Conservation (phyloP, 805 yeast genomes). For the Teunomyces stri region DNA sequence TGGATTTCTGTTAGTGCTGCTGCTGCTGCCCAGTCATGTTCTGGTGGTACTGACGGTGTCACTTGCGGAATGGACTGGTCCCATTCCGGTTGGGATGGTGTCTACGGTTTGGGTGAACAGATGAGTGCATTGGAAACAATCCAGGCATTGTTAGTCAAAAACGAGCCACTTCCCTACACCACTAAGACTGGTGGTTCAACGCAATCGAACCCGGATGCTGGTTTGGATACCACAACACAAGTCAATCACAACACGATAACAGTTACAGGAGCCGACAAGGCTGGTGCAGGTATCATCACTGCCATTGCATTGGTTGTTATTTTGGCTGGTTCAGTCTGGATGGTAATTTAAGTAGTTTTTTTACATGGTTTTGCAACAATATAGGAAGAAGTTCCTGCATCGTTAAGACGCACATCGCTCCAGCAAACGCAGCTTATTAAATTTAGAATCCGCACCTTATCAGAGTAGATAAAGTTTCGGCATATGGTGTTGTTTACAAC, state of each 20-base stretch:
- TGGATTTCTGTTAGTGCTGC: conserved; percentile 50
- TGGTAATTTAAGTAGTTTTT: conserved; percentile 46
- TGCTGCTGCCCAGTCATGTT: conserved; percentile 69
- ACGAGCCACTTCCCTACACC: conserved; percentile 33
- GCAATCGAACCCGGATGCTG: conserved; percentile 42
- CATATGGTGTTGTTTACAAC: conserved; percentile 40
- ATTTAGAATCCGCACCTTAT: not conserved
- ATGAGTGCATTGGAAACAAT: conserved; percentile 70
- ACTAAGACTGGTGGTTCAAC: conserved; percentile 37
- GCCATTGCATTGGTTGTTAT: conserved; percentile 64
- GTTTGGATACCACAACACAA: conserved; percentile 44
- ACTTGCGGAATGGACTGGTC: conserved; percentile 80
- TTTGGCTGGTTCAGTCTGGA: conserved; percentile 74
- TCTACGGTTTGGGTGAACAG: conserved; percentile 77
- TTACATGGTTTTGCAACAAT: not conserved
- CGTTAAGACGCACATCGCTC: not conserved
- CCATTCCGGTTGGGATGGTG: conserved; percentile 56
- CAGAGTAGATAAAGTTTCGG: not conserved
- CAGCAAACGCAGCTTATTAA: not conserved
- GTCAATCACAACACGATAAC: conserved; percentile 42
- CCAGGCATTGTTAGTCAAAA: conserved; percentile 43
- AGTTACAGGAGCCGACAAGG: conserved; percentile 55
- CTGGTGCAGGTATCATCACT: conserved; percentile 89
- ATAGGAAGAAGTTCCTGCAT: not conserved
- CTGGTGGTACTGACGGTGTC: conserved; percentile 79